Percentiles rank a stretch among this genome's conserved stretches.
phyloP scores from a whole-genome alignment of 2,329 filamentous ascomycete species.

The Cryoendolithus antarcticus region DNA sequence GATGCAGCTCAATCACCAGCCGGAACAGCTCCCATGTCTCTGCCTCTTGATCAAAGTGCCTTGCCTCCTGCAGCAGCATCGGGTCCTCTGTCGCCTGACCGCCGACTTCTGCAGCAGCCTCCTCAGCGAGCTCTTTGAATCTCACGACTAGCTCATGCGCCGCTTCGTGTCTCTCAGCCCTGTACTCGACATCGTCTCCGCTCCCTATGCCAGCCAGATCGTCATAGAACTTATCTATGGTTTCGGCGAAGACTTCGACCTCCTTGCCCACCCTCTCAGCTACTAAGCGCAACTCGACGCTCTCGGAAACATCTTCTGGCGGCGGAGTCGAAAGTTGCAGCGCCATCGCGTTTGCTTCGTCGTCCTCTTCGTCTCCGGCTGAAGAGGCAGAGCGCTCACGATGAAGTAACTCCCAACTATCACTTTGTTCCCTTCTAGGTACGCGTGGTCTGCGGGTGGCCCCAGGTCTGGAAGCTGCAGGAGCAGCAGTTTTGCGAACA shows the following conservation, averaged over 20 bases:
- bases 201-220: conserved; percentile 35
- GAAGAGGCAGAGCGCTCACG: not conserved
- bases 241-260: conserved; percentile 75
- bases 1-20: conserved; percentile 55
- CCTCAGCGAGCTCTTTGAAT: conserved; percentile 39
- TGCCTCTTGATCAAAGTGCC: conserved; percentile 66
- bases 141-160: conserved; percentile 43
- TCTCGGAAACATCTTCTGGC: not conserved
- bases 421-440: conserved; percentile 1
- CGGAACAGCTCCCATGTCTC: conserved; percentile 84
- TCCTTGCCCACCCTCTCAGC: conserved; percentile 63
- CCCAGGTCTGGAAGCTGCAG: conserved; percentile 3
- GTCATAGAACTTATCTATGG: conserved; percentile 59
- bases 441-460: conserved; percentile 3
- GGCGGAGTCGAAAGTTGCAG: conserved; percentile 1
- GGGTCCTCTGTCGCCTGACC: conserved; percentile 16
- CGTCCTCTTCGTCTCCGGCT: conserved; percentile 1
- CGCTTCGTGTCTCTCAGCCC: conserved; percentile 25
- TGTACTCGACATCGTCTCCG: conserved; percentile 31
- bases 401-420: conserved; percentile 9
- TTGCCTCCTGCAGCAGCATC: conserved; percentile 32
- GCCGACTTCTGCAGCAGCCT: conserved; percentile 30
- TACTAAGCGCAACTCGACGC: conserved; percentile 43
- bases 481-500: not conserved
- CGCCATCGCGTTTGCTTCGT: conserved; percentile 7